phyloP scores from a whole-genome alignment of 2,329 filamentous ascomycete genomes.

The Drechslerella coelobrocha region DNA sequence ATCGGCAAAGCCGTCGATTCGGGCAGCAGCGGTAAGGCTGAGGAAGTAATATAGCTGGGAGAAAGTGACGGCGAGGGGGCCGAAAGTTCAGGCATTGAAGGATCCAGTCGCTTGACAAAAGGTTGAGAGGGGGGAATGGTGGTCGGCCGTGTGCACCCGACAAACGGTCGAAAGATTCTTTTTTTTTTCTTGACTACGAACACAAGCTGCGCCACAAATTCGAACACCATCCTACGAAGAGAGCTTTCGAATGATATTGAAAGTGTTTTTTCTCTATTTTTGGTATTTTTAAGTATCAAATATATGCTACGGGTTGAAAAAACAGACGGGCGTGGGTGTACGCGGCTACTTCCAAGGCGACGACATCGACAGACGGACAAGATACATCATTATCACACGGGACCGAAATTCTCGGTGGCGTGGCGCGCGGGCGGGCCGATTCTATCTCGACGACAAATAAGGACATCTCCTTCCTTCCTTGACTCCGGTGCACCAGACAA shows the following conservation, averaged over 20 bases:
- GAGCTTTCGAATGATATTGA: not conserved
- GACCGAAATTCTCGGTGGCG: not conserved
- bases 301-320: not conserved
- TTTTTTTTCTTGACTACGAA: no score
- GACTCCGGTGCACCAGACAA: constrained; percentile 1
- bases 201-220: not conserved
- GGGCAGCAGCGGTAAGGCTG: constrained; percentile 2
- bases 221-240: not conserved
- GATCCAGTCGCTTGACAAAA: no score
- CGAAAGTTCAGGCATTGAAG: not conserved
- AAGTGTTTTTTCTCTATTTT: no score
- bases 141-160: no score
- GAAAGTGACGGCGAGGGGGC: not conserved
- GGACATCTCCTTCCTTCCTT: not conserved
- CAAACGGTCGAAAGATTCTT: no score
- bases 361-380: not conserved
- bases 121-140: no score
- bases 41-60: not conserved
- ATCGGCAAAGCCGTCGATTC: constrained; percentile 26
- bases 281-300: not conserved
- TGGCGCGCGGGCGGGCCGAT: not conserved
- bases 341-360: not conserved
- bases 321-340: not conserved
- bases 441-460: not conserved
- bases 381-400: no score